A percentile compares a stretch with the other conserved stretches of the same genome.
phyloP scores from a whole-genome alignment of 352 stramenopile genomes.

The Peronospora belbahrii region DNA sequence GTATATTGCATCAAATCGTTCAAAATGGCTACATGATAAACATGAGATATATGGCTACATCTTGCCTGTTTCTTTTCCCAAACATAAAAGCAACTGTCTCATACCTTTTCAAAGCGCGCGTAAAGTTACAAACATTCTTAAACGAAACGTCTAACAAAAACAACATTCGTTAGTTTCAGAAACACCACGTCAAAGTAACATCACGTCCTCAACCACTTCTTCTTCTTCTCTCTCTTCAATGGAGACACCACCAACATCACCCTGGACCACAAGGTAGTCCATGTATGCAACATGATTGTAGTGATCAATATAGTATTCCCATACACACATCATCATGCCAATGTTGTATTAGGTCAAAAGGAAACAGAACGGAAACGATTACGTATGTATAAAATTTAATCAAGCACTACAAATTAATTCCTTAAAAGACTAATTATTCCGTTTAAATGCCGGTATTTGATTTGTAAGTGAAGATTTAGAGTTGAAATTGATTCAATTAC shows the following conservation, averaged over 20 bases:
- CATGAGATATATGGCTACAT: slow-evolving; percentile 2
- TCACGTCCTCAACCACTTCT: no score
- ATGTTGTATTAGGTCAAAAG: slow-evolving; percentile 45
- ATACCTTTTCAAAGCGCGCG: no score
- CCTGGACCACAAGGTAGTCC: no score
- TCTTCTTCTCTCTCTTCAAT: slow-evolving; percentile 8
- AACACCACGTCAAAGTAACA: no score
- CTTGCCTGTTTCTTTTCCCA: no score
- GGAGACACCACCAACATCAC: slow-evolving; percentile 23
- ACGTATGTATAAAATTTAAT: slow-evolving; percentile 70
- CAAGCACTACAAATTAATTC: slow-evolving; percentile 55
- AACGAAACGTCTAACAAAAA: no score
- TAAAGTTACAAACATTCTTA: no score
- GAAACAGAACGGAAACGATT: slow-evolving; percentile 50
- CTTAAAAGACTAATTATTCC: slow-evolving; percentile 57
- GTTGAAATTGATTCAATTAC: slow-evolving; percentile 48
- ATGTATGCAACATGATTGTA: no score
- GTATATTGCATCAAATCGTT: background rate
- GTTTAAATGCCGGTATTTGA: slow-evolving; percentile 50
- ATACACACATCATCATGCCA: slow-evolving; percentile 24
- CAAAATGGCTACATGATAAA: slow-evolving; percentile 12
- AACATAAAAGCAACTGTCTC: no score
- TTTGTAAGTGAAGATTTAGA: slow-evolving; percentile 56
- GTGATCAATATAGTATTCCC: no score
- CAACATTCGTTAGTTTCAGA: no score